Percentiles rank a stretch among this genome's conserved stretches.
These are phyloP conservation scores for Thielaviopsis punctulata DNA, from an alignment of 2,329 filamentous ascomycete genomes.

Conservation along the genomic window DNA sequence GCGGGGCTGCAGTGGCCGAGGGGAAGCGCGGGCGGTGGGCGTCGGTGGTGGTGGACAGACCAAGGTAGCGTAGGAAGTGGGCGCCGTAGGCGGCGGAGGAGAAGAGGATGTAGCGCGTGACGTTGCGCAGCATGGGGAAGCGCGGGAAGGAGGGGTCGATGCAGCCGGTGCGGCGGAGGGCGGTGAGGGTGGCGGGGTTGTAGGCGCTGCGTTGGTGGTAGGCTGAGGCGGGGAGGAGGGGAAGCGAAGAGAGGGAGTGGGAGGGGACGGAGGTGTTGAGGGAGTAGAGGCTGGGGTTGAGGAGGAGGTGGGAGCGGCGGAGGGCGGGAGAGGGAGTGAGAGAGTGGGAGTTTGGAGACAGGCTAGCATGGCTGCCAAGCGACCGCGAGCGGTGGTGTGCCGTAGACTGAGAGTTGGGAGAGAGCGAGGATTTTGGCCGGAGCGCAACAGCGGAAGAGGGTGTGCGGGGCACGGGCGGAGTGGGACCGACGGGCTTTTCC, in stretches of 20 bases:
- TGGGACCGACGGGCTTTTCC: conserved; percentile 3
- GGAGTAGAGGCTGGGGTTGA: conserved; percentile 42
- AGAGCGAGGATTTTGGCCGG: not conserved
- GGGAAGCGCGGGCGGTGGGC: conserved; percentile 24
- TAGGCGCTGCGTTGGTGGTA: conserved; percentile 32
- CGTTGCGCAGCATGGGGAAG: conserved; percentile 42
- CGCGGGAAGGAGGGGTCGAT: conserved; percentile 42
- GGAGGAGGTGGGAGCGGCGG: conserved; percentile 12
- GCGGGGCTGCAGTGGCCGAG: conserved; percentile 26
- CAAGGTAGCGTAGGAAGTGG: conserved; percentile 44
- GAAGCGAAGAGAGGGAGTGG: conserved; percentile 36
- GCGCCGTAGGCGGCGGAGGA: conserved; percentile 50
- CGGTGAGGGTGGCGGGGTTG: conserved; percentile 30
- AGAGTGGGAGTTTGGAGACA: too few relatives aligned
- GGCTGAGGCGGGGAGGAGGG: conserved; percentile 24
- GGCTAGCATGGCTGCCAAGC: conserved; percentile 3
- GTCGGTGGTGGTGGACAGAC: conserved; percentile 37
- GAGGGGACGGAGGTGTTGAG: conserved; percentile 28
- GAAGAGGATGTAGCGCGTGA: conserved; percentile 48
- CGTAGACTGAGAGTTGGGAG: not conserved
- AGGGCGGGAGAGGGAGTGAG: conserved; percentile 1
- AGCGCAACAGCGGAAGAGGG: conserved; percentile 7
- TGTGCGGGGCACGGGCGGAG: conserved; percentile 15
- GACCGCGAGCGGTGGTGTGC: conserved; percentile 4
- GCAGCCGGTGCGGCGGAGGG: conserved; percentile 32